phyloP scores from a whole-genome alignment of 2,329 filamentous ascomycete species.

The Sarocladium kiliense region DNA sequence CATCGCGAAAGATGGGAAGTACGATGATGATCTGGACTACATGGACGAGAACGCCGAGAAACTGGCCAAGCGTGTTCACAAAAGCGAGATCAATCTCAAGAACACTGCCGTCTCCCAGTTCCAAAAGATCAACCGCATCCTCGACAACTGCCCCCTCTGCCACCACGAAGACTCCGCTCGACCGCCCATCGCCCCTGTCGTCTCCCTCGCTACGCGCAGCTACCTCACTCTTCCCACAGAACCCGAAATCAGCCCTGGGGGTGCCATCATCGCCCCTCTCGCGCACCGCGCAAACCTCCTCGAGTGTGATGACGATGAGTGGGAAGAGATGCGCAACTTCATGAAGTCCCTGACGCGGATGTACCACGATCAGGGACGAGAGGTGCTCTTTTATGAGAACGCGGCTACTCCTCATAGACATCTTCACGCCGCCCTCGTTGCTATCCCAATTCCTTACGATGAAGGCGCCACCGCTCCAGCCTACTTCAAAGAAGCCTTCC shows the following conservation, averaged over 20 bases:
- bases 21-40: conserved; percentile 89
- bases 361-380: conserved; percentile 89
- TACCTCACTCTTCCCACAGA: conserved; percentile 87
- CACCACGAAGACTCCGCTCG: conserved; percentile 76
- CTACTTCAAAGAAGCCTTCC: conserved; percentile 92
- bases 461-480: conserved; percentile 89
- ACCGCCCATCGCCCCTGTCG: conserved; percentile 75
- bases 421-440: conserved; percentile 79
- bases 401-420: conserved; percentile 75
- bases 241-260: conserved; percentile 78
- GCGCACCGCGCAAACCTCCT: conserved; percentile 83
- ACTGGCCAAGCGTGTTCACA: conserved; percentile 80
- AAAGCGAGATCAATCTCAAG: conserved; percentile 81
- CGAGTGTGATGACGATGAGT: conserved; percentile 98
- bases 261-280: conserved; percentile 83
- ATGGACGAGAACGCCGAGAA: conserved; percentile 95
- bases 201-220: conserved; percentile 80
- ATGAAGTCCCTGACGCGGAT: conserved; percentile 94
- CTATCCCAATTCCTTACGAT: conserved; percentile 81
- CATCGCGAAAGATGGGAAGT: conserved; percentile 89
- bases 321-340: conserved; percentile 98
- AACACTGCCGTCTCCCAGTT: conserved; percentile 84
- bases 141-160: conserved; percentile 86
- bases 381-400: conserved; percentile 97
- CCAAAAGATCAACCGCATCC: conserved; percentile 79